Conservation (phyloP, 257 asterid species). For the Paulownia fortunei region DNA sequence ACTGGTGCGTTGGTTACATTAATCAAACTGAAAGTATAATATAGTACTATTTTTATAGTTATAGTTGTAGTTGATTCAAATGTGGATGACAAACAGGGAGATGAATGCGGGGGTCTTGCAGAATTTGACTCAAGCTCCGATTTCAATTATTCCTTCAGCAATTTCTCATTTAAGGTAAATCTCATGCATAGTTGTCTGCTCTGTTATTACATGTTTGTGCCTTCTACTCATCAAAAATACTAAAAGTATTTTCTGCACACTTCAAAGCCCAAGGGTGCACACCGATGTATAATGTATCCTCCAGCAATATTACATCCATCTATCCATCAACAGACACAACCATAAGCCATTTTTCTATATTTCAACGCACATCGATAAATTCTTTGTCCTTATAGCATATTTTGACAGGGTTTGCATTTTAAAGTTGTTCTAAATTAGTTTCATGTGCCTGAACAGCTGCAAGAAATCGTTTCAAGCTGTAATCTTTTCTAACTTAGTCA, state of each 20-base stretch:
- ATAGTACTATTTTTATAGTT: too few relatives aligned
- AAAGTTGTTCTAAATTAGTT: too few relatives aligned
- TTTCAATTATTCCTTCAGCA: slow-evolving; percentile 73
- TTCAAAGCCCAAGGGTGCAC: too few relatives aligned
- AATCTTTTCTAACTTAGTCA: too few relatives aligned
- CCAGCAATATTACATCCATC: not conserved
- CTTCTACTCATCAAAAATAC: not conserved
- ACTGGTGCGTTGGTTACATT: slow-evolving; percentile 38
- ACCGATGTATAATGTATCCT: too few relatives aligned
- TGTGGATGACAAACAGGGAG: slow-evolving; percentile 41
- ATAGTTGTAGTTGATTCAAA: too few relatives aligned
- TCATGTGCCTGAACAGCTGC: too few relatives aligned
- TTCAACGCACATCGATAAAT: not conserved
- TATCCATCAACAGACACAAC: not conserved
- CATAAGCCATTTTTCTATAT: not conserved
- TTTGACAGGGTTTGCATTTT: not conserved
- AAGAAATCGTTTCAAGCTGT: not conserved
- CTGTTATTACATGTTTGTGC: too few relatives aligned
- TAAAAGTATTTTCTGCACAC: too few relatives aligned
- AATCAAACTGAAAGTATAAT: not conserved
- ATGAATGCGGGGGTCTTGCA: slow-evolving; percentile 57
- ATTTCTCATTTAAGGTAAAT: slow-evolving; percentile 80
- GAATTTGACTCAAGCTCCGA: slow-evolving; percentile 67
- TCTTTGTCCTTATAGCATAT: not conserved
- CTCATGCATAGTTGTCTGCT: not conserved